Evolutionary conservation across 2,329 filamentous ascomycete species (phyloP).

Genomic region (Samsoniella hepiali): DNA sequence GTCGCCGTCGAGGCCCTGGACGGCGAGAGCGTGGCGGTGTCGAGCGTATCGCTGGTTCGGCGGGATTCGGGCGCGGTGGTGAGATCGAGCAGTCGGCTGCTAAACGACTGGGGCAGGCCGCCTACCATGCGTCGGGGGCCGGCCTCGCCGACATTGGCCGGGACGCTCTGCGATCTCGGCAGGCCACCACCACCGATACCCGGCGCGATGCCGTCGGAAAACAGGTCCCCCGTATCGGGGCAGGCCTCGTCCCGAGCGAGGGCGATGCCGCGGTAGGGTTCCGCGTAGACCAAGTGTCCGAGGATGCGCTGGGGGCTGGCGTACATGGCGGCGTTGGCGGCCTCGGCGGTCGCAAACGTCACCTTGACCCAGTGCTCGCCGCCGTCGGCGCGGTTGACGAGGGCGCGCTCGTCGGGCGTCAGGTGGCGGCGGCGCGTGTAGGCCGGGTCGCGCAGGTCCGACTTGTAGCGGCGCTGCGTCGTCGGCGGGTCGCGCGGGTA

Average conservation of each 20-base stretch:
- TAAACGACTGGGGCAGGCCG: slow-evolving; percentile 35
- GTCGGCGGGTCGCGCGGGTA: slow-evolving; percentile 82
- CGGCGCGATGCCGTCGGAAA: slow-evolving; percentile 32
- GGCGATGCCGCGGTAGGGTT: slow-evolving; percentile 63
- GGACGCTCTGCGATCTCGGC: slow-evolving; percentile 36
- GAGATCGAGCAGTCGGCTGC: slow-evolving; percentile 37
- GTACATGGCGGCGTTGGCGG: slow-evolving; percentile 66
- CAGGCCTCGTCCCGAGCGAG: slow-evolving; percentile 63
- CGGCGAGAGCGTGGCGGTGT: slow-evolving; percentile 51
- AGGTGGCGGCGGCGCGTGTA: slow-evolving; percentile 63
- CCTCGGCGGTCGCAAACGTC: slow-evolving; percentile 71
- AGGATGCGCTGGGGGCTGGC: slow-evolving; percentile 70
- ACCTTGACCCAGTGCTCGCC: slow-evolving; percentile 91
- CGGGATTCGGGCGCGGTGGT: slow-evolving; percentile 43
- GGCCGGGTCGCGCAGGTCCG: slow-evolving; percentile 69
- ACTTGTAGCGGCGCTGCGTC: slow-evolving; percentile 66
- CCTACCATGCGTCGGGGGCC: slow-evolving; percentile 25
- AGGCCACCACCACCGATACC: slow-evolving; percentile 31
- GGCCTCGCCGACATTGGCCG: slow-evolving; percentile 28
- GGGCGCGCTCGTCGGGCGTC: slow-evolving; percentile 67
- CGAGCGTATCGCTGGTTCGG: slow-evolving; percentile 54
- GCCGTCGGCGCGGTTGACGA: slow-evolving; percentile 77
- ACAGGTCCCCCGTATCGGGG: slow-evolving; percentile 37
- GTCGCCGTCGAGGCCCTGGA: slow-evolving; percentile 45
- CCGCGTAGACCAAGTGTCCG: slow-evolving; percentile 67